Conservation (phyloP, 2,329 filamentous ascomycete species). For the Calonectria ilicicola region DNA sequence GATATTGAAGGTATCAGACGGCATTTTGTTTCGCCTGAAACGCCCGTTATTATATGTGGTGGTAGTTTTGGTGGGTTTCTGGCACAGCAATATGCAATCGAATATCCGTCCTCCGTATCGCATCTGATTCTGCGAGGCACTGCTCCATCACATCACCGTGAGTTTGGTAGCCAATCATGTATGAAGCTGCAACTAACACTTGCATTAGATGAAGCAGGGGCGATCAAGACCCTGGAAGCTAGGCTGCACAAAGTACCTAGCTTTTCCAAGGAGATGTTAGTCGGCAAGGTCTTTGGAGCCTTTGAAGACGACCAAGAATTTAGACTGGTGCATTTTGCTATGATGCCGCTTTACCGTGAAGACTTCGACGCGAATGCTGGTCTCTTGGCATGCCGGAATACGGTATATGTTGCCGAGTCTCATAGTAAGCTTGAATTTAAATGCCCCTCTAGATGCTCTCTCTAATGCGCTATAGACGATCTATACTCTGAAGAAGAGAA, state of each 20-base stretch:
- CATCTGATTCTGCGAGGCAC: constrained; percentile 32
- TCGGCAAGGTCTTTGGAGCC: constrained; percentile 32
- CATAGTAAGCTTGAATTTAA: constrained; percentile 24
- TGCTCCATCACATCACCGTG: constrained; percentile 33
- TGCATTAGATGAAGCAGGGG: constrained; percentile 32
- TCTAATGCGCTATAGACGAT: constrained; percentile 15
- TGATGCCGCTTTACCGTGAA: constrained; percentile 33
- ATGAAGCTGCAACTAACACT: not conserved
- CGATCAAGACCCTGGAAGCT: constrained; percentile 24
- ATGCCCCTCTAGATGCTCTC: not conserved
- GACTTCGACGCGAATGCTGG: constrained; percentile 28
- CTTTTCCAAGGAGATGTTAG: constrained; percentile 30
- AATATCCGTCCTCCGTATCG: constrained; percentile 21
- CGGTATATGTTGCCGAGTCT: constrained; percentile 33
- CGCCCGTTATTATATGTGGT: constrained; percentile 28
- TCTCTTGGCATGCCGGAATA: constrained; percentile 15
- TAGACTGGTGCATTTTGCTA: constrained; percentile 31
- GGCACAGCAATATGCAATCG: constrained; percentile 33
- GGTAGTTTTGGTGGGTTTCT: constrained; percentile 35
- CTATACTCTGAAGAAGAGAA: constrained; percentile 31
- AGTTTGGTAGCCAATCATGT: not conserved
- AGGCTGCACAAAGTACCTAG: constrained; percentile 26
- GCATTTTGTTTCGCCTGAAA: constrained; percentile 18
- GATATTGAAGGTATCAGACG: constrained; percentile 28
- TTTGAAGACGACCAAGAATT: constrained; percentile 30